Base-by-base conservation (phyloP, 257 asterid species). In the Ajuga chamaepitys region DNA sequence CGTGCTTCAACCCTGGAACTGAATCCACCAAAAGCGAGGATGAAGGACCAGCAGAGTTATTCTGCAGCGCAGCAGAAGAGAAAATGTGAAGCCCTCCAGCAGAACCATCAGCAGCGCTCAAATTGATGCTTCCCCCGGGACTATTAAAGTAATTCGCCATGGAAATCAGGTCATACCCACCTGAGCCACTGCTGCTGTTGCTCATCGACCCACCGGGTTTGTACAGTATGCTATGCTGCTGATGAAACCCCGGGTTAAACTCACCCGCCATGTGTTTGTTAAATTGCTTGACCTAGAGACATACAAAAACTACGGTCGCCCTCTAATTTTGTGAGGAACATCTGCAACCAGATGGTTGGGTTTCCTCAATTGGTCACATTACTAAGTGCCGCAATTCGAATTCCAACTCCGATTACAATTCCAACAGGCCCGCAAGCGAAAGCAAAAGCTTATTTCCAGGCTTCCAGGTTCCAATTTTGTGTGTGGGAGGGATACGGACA, bases 1-100 rank as follows among this genome's bases (percentile, higher is more conserved):
- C 97, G 75, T 87, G 95, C 81, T 85, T 87, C 78, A 89, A 77
- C 74, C 95, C 95, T 0, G 88, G 91, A 45, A 78, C 91, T 1
- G 88, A 72, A 57, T 89, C 95, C 70, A 85, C 24, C 34, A 86
- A 70, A 52, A 88, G 83, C 40, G 80, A 30, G 10, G 80, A 70
- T 1, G 92, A 54, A 30, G 77, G 70, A 7, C 63, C 73, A 7
- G 70, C 30, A 20, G 78, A 73, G 30, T 70, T 73, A 53, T 42
- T 83, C 41, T 64, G 84, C 74, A 77, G 66, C 70, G 67, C 73
- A 30, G 74, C 79, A 13, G 78, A 50, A 6, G 95, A 70, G 56
- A 77, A 79, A 72, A 79, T 42, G 76, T 70, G 70, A 46, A 77
- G 45, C 17, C 79, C 78, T n/a, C 85, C 82, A 25, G 48, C 70